Base-by-base conservation (phyloP, 208 protist species). In the Plasmodiophora brassicae region DNA sequence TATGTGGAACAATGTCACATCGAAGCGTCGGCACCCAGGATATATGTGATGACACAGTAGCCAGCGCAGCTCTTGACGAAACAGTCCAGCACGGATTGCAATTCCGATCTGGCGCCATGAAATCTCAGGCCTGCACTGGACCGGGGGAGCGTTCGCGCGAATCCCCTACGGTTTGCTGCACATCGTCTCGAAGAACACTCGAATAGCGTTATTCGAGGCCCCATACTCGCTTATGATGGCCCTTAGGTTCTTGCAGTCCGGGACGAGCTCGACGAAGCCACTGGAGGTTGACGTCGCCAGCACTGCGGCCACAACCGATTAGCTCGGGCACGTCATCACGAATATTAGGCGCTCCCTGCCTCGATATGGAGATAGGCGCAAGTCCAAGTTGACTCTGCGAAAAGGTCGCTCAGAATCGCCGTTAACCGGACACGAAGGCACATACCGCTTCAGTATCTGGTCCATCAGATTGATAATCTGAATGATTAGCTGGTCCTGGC, bases 401-500 rank as follows among this genome's bases (percentile, higher is more conserved):
- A 83, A 41, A 89, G 57, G 10, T 54, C 60, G n/a, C n/a, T n/a
- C 0, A 84, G 20, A 57, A 85, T 57, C 39, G 41, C 41, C 25
- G 46, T 83, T 57, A 45, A 89, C 65, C 10, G n/a, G 38, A 14
- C 25, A 89, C 22, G 36, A 43, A 89, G 46, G 84, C 45, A 1
- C 1, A 0, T 45, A 1, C 5, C 38, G 0, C 22, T 91, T 78
- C 32, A 92, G 89, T 1, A 92, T 45, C 38, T 71, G 35, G 57
- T 91, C 85, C 71, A 92, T 90, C 46, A 92, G 41, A 71, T 43
- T 39, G 78, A 92, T 89, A 1, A 96, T 60, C 88, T 98, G 96
- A 46, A 98, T 92, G n/a, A 98, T 94, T 5, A 99, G 92, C 91
- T 98, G 96, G 89, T 99, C 97, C 91, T 99, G 97, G 57, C 97